A percentile compares a stretch with the other conserved stretches of the same genome.
Evolutionary conservation across 2,329 filamentous ascomycete species (phyloP).

Genomic region (Diplodia mutila): DNA sequence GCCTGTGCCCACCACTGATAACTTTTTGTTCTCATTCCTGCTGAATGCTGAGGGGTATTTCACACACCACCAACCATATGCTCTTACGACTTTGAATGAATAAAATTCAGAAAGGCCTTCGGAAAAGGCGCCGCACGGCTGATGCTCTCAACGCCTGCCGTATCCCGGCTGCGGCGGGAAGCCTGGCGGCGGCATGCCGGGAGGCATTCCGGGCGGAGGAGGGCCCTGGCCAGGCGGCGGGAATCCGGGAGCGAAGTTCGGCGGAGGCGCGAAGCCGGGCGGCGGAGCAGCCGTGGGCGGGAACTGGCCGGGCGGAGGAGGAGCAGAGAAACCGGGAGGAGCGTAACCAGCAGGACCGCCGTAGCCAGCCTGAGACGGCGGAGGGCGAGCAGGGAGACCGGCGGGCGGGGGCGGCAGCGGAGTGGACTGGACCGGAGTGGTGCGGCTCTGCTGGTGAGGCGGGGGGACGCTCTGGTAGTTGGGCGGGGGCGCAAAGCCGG

Average conservation of each 20-base stretch:
- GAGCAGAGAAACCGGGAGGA: slow-evolving; percentile 47
- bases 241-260: slow-evolving; percentile 31
- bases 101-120: neutral
- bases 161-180: slow-evolving; percentile 29
- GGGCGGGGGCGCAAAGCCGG: slow-evolving; percentile 21
- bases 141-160: slow-evolving; percentile 7
- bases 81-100: slow-evolving; percentile 8
- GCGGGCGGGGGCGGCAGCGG: slow-evolving; percentile 64
- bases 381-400: slow-evolving; percentile 69
- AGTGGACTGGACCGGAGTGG: slow-evolving; percentile 35
- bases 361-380: slow-evolving; percentile 68
- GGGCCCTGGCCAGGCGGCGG: slow-evolving; percentile 22
- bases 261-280: slow-evolving; percentile 49
- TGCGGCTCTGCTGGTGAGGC: slow-evolving; percentile 38
- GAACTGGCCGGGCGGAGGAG: slow-evolving; percentile 34
- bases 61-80: slow-evolving; percentile 3
- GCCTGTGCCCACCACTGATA: neutral
- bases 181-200: slow-evolving; percentile 21
- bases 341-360: slow-evolving; percentile 64
- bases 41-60: slow-evolving; percentile 20
- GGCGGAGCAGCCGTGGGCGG: slow-evolving; percentile 48
- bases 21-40: slow-evolving; percentile 7
- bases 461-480: slow-evolving; percentile 49
- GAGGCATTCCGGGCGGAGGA: slow-evolving; percentile 20
- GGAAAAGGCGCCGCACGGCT: neutral